These are phyloP conservation scores for Fomitopsis schrenkii DNA, from an alignment of 1,284 basidiomycete species.

Conservation along the genomic window DNA sequence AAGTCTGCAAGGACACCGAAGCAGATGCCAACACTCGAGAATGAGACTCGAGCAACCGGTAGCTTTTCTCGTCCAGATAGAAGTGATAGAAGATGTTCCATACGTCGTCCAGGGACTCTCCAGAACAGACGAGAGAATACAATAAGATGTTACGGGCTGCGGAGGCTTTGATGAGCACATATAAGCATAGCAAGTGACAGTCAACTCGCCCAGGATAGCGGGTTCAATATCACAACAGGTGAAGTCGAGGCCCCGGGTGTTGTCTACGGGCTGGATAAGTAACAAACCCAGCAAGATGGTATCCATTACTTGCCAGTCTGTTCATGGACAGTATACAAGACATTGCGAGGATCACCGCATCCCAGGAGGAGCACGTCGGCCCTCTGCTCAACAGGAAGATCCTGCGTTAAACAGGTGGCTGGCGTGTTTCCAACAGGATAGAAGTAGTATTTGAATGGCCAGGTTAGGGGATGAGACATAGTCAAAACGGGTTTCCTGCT, in stretches of 20 bases:
- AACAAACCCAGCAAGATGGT: background rate
- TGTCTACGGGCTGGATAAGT: background rate
- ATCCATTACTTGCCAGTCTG: constrained; percentile 8
- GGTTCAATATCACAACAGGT: constrained; percentile 61
- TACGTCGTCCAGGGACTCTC: constrained; percentile 27
- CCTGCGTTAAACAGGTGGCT: constrained; percentile 43
- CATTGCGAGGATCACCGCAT: constrained; percentile 55
- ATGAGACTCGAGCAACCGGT: constrained; percentile 37
- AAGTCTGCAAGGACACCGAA: constrained; percentile 34
- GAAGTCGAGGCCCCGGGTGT: constrained; percentile 41
- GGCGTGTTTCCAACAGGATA: constrained; percentile 56
- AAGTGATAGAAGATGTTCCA: constrained; percentile 63
- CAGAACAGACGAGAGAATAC: constrained; percentile 30
- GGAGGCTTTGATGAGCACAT: background rate
- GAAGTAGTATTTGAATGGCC: constrained; percentile 41
- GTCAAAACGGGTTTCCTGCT: too few species aligned
- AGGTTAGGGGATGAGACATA: constrained; percentile 35
- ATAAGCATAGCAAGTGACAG: background rate
- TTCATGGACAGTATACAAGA: constrained; percentile 44
- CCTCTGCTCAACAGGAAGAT: constrained; percentile 40
- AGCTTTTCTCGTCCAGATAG: constrained; percentile 39
- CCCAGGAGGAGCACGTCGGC: constrained; percentile 48
- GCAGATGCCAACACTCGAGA: constrained; percentile 38
- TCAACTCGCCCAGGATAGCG: constrained; percentile 46
- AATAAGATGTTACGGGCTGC: constrained; percentile 39